phyloP scores from a whole-genome alignment of 441 rosid genomes.

The Gossypium davidsonii region DNA sequence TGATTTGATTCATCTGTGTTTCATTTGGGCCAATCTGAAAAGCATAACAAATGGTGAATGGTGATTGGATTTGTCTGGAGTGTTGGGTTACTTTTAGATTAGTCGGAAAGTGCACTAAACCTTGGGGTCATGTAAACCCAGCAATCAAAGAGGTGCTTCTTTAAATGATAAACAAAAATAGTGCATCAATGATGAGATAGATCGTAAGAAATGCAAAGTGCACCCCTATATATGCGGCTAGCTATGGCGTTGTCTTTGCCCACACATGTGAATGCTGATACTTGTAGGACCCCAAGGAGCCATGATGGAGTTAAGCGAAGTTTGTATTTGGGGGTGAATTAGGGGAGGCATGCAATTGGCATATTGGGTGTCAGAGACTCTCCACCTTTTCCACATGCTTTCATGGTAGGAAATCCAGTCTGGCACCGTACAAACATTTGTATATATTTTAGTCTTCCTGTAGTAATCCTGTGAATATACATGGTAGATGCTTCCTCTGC shows the following conservation, averaged over 20 bases:
- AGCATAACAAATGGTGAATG: constrained; percentile 22
- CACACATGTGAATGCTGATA: constrained; percentile 32
- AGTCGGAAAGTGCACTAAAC: constrained; percentile 19
- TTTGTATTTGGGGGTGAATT: constrained; percentile 26
- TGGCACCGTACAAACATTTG: constrained; percentile 26
- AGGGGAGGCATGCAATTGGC: constrained; percentile 12
- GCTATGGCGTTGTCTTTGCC: constrained; percentile 10
- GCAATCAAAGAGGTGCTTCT: constrained; percentile 1
- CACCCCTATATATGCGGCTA: background rate
- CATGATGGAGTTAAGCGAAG: constrained; percentile 21
- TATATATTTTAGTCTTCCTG: constrained; percentile 13
- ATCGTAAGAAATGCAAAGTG: background rate
- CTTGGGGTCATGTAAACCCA: constrained; percentile 9
- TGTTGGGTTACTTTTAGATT: constrained; percentile 24
- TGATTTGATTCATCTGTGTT: constrained; percentile 42
- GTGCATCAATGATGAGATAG: background rate
- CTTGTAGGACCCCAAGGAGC: constrained; percentile 29
- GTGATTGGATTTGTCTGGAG: constrained; percentile 34
- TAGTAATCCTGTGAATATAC: background rate
- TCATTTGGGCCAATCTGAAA: constrained; percentile 32
- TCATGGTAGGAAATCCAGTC: constrained; percentile 36
- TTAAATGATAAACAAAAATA: background rate
- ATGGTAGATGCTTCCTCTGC: no score
- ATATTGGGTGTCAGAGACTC: constrained; percentile 39
- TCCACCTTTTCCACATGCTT: constrained; percentile 33